Evolutionary conservation across 768 basidiomycete species (phyloP).

Genomic region (Cubamyces sp.): DNA sequence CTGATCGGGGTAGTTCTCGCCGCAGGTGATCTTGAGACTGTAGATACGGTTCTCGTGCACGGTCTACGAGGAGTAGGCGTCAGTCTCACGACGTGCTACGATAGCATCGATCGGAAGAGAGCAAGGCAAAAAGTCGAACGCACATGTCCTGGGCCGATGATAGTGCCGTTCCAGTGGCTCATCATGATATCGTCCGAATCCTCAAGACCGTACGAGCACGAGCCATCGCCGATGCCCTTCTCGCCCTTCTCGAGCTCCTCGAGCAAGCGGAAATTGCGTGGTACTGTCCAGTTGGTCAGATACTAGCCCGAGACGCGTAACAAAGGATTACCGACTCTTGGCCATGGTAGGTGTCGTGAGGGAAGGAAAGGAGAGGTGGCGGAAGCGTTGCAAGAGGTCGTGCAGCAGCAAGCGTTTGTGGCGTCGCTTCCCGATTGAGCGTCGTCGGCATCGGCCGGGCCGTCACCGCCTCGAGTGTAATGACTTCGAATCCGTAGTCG

Average conservation of each 20-base stretch:
- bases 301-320: neutral
- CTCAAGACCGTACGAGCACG: slow-evolving; percentile 95
- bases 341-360: slow-evolving; percentile 34
- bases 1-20: slow-evolving; percentile 69
- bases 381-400: slow-evolving; percentile 1
- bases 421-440: slow-evolving; percentile 22
- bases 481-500: slow-evolving; percentile 9
- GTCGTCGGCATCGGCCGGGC: slow-evolving; percentile 19
- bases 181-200: slow-evolving; percentile 96
- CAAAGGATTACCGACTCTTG: slow-evolving; percentile 23
- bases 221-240: slow-evolving; percentile 98
- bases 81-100: slow-evolving; percentile 19
- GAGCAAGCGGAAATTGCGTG: slow-evolving; percentile 93
- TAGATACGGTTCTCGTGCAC: slow-evolving; percentile 99
- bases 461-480: slow-evolving; percentile 19
- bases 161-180: slow-evolving; percentile 98
- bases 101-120: slow-evolving; percentile 18
- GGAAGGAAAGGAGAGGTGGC: slow-evolving; percentile 5
- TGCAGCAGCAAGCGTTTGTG: slow-evolving; percentile 12
- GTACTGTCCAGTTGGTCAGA: slow-evolving; percentile 57
- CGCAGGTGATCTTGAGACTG: slow-evolving; percentile 89
- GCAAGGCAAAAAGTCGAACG: slow-evolving; percentile 33
- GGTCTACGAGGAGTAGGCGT: slow-evolving; percentile 54
- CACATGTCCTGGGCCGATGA: slow-evolving; percentile 98
- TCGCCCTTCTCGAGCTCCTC: slow-evolving; percentile 99